Conservation (phyloP, 257 asterid species). For the Solanum ahanhuiri region DNA sequence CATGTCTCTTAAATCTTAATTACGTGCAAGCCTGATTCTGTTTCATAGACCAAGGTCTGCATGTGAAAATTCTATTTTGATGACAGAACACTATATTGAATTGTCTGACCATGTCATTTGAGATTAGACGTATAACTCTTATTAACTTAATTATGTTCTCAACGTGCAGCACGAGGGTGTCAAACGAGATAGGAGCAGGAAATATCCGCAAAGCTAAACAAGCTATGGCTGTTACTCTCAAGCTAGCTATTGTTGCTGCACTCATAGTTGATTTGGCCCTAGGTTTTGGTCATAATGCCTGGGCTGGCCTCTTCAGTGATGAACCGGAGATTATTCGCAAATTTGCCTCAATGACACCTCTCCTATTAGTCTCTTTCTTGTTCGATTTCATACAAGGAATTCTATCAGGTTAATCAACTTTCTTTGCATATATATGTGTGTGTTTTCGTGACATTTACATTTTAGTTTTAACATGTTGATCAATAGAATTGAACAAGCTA, state of each 20-base stretch:
- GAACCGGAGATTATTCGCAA: constrained; percentile 37
- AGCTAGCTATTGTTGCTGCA: constrained; percentile 34
- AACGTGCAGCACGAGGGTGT: constrained; percentile 70
- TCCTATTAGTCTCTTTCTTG: constrained; percentile 38
- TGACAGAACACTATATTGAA: background rate
- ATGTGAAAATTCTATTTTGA: background rate
- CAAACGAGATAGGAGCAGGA: constrained; percentile 81
- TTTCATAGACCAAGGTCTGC: background rate
- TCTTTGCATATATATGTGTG: background rate
- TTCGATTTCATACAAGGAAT: constrained; percentile 63
- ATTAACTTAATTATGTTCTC: background rate
- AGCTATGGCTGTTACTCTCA: constrained; percentile 57
- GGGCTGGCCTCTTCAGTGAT: constrained; percentile 64
- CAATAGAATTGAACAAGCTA: background rate
- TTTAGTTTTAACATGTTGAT: background rate
- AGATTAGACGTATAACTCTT: background rate
- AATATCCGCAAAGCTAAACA: constrained; percentile 47
- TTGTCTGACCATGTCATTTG: background rate
- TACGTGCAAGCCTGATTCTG: background rate
- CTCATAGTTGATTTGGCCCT: constrained; percentile 27
- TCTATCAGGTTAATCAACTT: constrained; percentile 39
- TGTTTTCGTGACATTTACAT: background rate
- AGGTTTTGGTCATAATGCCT: constrained; percentile 41
- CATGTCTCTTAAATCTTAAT: background rate
- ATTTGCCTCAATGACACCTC: constrained; percentile 59